A percentile compares a stretch with the other conserved stretches of the same genome.
These are phyloP conservation scores for Populus trichocarpa DNA, from an alignment of 441 rosid species.

Conservation along the genomic window DNA sequence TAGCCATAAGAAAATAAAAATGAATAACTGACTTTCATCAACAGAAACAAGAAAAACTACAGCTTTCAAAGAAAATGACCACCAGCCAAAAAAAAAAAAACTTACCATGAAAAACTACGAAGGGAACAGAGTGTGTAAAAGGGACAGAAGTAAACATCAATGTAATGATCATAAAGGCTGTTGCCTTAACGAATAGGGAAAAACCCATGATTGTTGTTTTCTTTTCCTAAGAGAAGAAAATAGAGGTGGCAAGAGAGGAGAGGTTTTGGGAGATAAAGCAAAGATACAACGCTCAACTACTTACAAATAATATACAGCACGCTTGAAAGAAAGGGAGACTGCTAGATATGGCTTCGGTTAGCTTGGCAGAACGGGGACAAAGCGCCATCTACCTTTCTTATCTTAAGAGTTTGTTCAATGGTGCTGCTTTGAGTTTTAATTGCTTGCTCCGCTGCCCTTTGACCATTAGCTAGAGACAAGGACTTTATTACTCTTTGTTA, in stretches of 20 bases:
- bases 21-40: background rate
- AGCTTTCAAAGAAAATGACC: background rate
- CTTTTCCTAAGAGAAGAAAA: background rate
- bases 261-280: background rate
- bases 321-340: background rate
- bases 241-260: background rate
- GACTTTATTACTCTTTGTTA: background rate
- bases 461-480: background rate
- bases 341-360: background rate
- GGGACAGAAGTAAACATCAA: background rate
- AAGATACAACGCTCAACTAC: background rate
- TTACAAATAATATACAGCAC: background rate
- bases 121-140: slow-evolving; percentile 47
- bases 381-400: slow-evolving; percentile 15
- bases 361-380: background rate
- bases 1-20: background rate
- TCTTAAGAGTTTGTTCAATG: background rate
- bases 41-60: background rate
- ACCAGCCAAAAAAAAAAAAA: slow-evolving; percentile 24
- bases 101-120: slow-evolving; percentile 39
- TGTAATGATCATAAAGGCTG: background rate
- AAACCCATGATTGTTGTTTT: slow-evolving; percentile 25
- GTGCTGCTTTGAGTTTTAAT: background rate
- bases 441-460: background rate
- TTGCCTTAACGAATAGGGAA: background rate